Evolutionary conservation across 1,139 yeast species (phyloP), one percentile per base, ranked within the genome.

Genomic region (Pichia cactophila): DNA sequence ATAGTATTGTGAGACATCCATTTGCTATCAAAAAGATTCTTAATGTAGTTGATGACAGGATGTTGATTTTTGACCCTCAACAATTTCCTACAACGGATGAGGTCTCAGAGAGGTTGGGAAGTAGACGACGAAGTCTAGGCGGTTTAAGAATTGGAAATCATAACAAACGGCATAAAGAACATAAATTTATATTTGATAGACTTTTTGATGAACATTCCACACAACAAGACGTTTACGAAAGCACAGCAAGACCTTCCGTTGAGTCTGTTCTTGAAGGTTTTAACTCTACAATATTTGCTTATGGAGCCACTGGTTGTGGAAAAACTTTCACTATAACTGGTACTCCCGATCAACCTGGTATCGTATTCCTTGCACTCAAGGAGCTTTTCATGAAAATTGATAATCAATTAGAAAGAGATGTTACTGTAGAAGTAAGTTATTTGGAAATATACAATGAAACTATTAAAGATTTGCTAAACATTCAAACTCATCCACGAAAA

Each of bases 231-330:
- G 88, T 89, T 0, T 89, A 81, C 60, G 64, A 70, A 33, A 67
- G 69, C 42, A 86, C 96, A 0, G 80, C 95, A 0, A 70, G 75
- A 47, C 92, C 95, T 0, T 69, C 88, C 43, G 69, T 90, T 9
- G 89, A 83, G 54, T 77, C 84, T 42, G 81, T 88, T 0, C 65
- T 90, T 43, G 95, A 86, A 56, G 97, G 97, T 0, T 87, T 72
- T 65, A 88, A 90, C 65, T 84, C 95, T 7, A 89, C 97, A 0
- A 89, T 90, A 0, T 92, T 92, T 70, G 97, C 98, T 1, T 92
- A 92, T 63, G 98, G 98, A 2, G 96, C 96, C 29, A 89, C 98
- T 0, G 98, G 98, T 0, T 92, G 97, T 65, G 98, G 98, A n/a
- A 90, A 90, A 63, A 89, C 97, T 0, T 89, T 85, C 63, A 90